A percentile compares a stretch with the other conserved stretches of the same genome.
These are phyloP conservation scores for Erucastrum elatum DNA, from an alignment of 345 rosid species.

Conservation along the genomic window DNA sequence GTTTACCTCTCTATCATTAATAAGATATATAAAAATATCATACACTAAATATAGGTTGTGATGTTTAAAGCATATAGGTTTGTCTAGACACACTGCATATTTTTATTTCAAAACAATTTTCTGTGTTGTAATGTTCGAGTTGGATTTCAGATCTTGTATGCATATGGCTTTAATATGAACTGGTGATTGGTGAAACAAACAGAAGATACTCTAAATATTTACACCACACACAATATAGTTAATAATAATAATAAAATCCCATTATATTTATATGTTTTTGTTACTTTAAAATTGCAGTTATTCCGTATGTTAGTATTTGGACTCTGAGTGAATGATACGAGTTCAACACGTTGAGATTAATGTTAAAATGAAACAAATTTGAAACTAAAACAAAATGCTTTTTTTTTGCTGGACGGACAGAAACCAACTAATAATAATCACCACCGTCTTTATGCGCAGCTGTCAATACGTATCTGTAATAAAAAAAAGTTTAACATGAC, in stretches of 20 bases:
- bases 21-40: background rate
- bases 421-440: constrained; percentile 43
- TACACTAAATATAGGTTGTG: background rate
- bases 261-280: no score
- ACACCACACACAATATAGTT: no score
- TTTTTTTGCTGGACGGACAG: constrained; percentile 57
- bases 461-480: constrained; percentile 41
- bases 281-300: no score
- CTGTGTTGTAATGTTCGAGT: background rate
- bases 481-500: no score
- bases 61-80: background rate
- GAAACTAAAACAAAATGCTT: background rate
- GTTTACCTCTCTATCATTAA: background rate
- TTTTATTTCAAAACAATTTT: background rate
- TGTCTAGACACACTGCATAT: background rate
- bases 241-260: no score
- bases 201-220: no score
- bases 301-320: no score
- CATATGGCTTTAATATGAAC: background rate
- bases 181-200: background rate
- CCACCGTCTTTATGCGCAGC: constrained; percentile 53
- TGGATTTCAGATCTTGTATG: background rate
- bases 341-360: background rate
- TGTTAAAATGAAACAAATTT: background rate
- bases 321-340: background rate